Conservation (phyloP, 169 alveolate genomes). For the Toxoplasma gondii region DNA sequence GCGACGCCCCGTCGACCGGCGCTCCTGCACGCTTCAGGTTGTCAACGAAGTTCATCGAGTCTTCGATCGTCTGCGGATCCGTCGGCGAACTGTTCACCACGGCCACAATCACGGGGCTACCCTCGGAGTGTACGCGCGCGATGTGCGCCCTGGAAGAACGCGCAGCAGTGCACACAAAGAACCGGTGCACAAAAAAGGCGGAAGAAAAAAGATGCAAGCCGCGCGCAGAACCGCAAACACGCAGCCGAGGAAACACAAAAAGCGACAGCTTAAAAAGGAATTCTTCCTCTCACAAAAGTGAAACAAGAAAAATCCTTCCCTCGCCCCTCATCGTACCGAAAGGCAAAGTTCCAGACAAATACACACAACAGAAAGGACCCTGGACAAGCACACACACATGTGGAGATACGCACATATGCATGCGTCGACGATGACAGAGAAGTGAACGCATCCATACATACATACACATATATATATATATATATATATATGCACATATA, state of each 20-base stretch:
- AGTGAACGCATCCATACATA: not conserved
- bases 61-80: constrained; percentile 82
- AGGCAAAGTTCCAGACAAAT: too few relatives aligned
- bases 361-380: too few relatives aligned
- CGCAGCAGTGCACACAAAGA: not conserved
- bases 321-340: too few relatives aligned
- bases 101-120: constrained; percentile 80
- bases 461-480: not conserved
- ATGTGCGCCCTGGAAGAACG: constrained; percentile 71
- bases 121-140: constrained; percentile 79
- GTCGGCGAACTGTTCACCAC: constrained; percentile 80
- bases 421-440: not conserved
- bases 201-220: not conserved
- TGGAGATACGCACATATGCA: too few relatives aligned
- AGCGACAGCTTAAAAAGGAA: not conserved
- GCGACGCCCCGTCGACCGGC: constrained; percentile 74
- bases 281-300: too few relatives aligned
- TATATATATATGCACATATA: not conserved
- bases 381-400: too few relatives aligned
- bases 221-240: not conserved
- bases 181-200: not conserved
- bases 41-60: constrained; percentile 81
- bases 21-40: constrained; percentile 76
- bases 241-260: not conserved
- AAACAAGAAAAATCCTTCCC: too few relatives aligned